Evolutionary conservation across 257 asterid genomes (phyloP).

Genomic region (Apocynum venetum): DNA sequence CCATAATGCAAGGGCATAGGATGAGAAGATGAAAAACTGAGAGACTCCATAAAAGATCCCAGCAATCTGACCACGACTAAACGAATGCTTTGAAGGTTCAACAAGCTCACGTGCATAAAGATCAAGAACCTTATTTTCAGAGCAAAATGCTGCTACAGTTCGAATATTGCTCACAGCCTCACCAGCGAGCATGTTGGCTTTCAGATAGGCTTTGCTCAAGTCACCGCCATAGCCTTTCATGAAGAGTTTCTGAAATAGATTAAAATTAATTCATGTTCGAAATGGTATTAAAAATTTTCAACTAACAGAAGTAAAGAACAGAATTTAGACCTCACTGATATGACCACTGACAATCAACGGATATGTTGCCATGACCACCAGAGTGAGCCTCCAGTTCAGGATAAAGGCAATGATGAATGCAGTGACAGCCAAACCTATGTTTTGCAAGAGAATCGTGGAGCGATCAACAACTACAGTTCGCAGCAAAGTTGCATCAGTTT

Average conservation of each 20-base stretch:
- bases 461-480: conserved; percentile 90
- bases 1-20: conserved; percentile 95
- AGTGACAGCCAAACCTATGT: conserved; percentile 70
- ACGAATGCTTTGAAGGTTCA: conserved; percentile 73
- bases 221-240: conserved; percentile 91
- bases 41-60: conserved; percentile 90
- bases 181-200: conserved; percentile 95
- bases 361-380: conserved; percentile 83
- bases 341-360: conserved; percentile 89
- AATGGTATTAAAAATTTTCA: background rate
- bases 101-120: conserved; percentile 66
- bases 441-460: conserved; percentile 76
- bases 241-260: conserved; percentile 77
- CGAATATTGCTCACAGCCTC: conserved; percentile 98
- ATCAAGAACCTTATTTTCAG: conserved; percentile 81
- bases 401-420: conserved; percentile 85
- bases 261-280: conserved; percentile 5
- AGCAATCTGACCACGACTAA: conserved; percentile 88
- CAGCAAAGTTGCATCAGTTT: conserved; percentile 78
- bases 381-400: conserved; percentile 97
- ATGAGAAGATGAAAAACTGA: conserved; percentile 91
- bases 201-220: conserved; percentile 88
- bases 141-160: conserved; percentile 90
- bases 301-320: background rate
- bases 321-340: conserved; percentile 75